Base-by-base conservation (phyloP, 2,329 filamentous ascomycete species). In the Nemania bipapillata region DNA sequence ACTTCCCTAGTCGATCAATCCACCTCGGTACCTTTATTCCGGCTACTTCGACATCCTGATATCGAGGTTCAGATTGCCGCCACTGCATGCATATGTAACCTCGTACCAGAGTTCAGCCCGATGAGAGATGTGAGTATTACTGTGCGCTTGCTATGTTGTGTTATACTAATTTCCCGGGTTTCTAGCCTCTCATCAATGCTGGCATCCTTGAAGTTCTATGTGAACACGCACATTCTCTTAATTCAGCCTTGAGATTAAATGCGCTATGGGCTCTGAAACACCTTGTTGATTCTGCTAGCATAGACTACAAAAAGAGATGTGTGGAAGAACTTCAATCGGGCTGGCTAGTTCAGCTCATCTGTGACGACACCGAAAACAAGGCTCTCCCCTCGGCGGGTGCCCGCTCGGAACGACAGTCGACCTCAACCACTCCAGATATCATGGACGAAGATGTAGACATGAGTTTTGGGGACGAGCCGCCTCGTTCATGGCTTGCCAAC, bases 251-350 rank as follows among this genome's bases (percentile, higher is more conserved):
- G 61, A 89, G 93, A 26, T 85, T 96, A 28, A 94, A 96, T 74
- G 94, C 94, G 24, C 81, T 99, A 1, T 99, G 96, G 95, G 93
- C 94, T 5, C 83, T 99, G 66, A 98, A 98, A 78, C 93, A 98
- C 80, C 86, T 97, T 57, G 91, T 97, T 2, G 87, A 92, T 70
- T 90, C 89, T 24, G 88, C 92, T 5, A 86, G 87, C 20, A 89
- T 91, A 52, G 87, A 91, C 12, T 83, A 92, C 72, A 97, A 96
- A 80, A 91, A 91, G 75, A 86, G 87, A 55, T 93, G 93, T 68
- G 82, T 98, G 12, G 89, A 94, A 57, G 89, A 92, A 75, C 85
- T 98, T 3, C 90, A 90, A 8, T 87, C 92, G 0, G 89, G 88
- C 11, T 97, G 93, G 92, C 85, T 98, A 12, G 86, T 95, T 69